Conservation (phyloP, 2,329 filamentous ascomycete species). For the Venturia pyrina region DNA sequence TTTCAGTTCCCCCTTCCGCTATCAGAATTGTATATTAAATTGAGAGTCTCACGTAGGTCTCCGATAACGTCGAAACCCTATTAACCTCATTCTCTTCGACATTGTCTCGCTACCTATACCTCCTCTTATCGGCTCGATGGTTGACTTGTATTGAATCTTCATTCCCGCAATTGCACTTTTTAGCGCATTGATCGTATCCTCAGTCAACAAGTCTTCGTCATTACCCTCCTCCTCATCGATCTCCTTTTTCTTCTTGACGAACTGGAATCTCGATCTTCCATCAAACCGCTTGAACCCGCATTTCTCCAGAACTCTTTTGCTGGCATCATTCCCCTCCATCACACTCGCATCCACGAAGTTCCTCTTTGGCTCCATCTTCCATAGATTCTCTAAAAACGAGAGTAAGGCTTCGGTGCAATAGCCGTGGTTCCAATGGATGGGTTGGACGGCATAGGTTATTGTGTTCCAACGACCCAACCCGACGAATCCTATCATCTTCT, state of each 20-base stretch:
- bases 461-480: background rate
- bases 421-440: background rate
- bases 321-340: background rate
- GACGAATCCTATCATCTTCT: background rate
- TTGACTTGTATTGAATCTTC: too few relatives aligned
- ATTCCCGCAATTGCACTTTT: too few relatives aligned
- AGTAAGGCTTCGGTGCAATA: background rate
- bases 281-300: too few relatives aligned
- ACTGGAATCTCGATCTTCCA: too few relatives aligned
- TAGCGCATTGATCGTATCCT: too few relatives aligned
- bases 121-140: background rate
- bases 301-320: too few relatives aligned
- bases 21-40: background rate
- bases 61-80: background rate
- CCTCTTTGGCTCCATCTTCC: background rate
- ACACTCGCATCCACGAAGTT: background rate
- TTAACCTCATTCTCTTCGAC: background rate
- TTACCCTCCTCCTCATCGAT: background rate
- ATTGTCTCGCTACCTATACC: background rate
- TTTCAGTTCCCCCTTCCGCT: too few relatives aligned
- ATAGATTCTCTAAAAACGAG: background rate
- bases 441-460: background rate
- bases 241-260: background rate
- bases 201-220: too few relatives aligned
- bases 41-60: background rate